These are phyloP conservation scores for Paspalum vaginatum DNA, from an alignment of 176 grass and related monocot species.

Conservation along the genomic window DNA sequence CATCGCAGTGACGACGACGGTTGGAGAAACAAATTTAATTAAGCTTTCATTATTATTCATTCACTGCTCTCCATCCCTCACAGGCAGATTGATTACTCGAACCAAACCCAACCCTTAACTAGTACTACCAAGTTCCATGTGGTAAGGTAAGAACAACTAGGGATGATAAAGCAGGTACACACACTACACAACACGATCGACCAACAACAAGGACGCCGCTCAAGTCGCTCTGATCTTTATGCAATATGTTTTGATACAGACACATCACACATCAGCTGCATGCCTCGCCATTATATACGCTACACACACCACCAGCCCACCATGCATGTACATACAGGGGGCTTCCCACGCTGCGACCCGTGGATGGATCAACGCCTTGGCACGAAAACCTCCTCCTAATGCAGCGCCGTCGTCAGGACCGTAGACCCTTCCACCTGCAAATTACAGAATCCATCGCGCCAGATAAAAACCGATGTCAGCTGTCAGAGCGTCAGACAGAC, in stretches of 20 bases:
- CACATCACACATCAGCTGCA: slow-evolving; percentile 29
- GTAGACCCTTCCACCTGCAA: slow-evolving; percentile 79
- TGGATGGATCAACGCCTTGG: slow-evolving; percentile 14
- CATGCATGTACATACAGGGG: slow-evolving; percentile 39
- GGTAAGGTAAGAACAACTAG: too few relatives aligned
- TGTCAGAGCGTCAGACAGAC: too few relatives aligned
- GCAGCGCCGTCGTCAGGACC: slow-evolving; percentile 61
- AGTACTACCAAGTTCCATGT: too few relatives aligned
- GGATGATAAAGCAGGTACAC: too few relatives aligned
- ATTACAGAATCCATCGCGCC: not conserved
- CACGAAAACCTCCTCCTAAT: slow-evolving; percentile 38
- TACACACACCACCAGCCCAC: slow-evolving; percentile 43
- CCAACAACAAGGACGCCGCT: too few relatives aligned
- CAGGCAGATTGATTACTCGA: too few relatives aligned
- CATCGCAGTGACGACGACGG: too few relatives aligned
- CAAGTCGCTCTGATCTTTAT: not conserved
- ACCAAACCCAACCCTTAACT: too few relatives aligned
- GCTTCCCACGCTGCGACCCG: not conserved
- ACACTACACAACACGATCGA: too few relatives aligned
- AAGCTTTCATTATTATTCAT: too few relatives aligned
- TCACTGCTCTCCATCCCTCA: too few relatives aligned
- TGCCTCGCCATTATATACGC: slow-evolving; percentile 42
- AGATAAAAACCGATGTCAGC: not conserved
- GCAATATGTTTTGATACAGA: slow-evolving; percentile 35
- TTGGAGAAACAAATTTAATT: too few relatives aligned